Conservation (phyloP, 768 basidiomycete species). For the Jaapia argillacea region DNA sequence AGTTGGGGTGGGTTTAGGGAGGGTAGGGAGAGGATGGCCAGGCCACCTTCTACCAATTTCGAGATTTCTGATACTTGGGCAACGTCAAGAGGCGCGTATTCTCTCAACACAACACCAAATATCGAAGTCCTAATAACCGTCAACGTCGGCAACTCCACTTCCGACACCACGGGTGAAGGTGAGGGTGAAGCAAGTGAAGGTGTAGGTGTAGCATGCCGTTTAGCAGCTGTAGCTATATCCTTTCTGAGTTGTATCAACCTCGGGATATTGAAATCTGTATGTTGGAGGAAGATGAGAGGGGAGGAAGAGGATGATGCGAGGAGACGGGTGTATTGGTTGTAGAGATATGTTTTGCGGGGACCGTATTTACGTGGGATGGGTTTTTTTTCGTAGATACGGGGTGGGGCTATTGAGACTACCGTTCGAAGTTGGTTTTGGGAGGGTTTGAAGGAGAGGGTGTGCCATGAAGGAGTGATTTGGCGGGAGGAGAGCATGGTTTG, state of each 20-base stretch:
- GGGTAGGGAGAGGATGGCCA: constrained; percentile 58
- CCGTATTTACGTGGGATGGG: constrained; percentile 57
- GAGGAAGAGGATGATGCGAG: constrained; percentile 44
- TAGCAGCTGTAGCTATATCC: constrained; percentile 50
- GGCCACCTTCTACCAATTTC: constrained; percentile 43
- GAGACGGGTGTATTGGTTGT: constrained; percentile 68
- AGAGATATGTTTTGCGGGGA: constrained; percentile 74
- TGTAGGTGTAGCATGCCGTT: constrained; percentile 18
- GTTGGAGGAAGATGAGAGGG: constrained; percentile 72
- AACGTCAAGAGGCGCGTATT: constrained; percentile 41
- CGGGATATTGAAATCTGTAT: constrained; percentile 62
- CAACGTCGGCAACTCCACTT: constrained; percentile 33
- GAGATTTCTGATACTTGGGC: constrained; percentile 42
- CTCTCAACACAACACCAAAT: constrained; percentile 68
- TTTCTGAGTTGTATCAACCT: constrained; percentile 59
- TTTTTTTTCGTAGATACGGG: constrained; percentile 43
- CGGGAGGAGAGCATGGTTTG: too few relatives aligned
- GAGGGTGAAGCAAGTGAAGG: constrained; percentile 21
- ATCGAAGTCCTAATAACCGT: constrained; percentile 70
- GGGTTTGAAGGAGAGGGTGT: too few relatives aligned
- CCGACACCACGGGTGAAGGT: constrained; percentile 9
- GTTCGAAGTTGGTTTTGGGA: too few relatives aligned
- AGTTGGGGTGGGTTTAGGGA: constrained; percentile 67
- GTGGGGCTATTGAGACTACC: constrained; percentile 45
- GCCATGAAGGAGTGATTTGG: too few relatives aligned